Conservation (phyloP, 257 asterid species). For the Salvia splendens region DNA sequence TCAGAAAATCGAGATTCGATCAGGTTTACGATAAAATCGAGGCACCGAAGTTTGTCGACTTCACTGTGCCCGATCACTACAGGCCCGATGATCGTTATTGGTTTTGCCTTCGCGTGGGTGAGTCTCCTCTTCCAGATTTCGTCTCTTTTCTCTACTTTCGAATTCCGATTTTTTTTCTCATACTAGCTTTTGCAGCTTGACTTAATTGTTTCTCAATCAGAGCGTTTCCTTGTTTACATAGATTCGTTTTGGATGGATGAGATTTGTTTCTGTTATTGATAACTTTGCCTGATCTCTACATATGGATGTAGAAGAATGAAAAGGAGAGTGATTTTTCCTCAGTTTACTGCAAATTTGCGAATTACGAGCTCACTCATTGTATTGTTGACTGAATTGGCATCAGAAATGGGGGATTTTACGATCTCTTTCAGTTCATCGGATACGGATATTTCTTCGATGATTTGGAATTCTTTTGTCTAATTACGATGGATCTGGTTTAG, state of each 20-base stretch:
- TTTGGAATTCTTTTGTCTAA: too few species aligned
- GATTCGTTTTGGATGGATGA: not conserved
- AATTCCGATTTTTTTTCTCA: not conserved
- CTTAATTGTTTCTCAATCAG: not conserved
- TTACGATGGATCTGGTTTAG: too few species aligned
- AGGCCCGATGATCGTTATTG: conserved; percentile 91
- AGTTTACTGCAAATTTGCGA: not conserved
- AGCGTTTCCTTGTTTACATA: not conserved
- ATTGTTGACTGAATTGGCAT: not conserved
- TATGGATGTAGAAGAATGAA: not conserved
- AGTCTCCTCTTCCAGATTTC: conserved; percentile 16
- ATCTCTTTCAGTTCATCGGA: too few species aligned
- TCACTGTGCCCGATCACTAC: conserved; percentile 58
- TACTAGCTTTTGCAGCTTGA: conserved; percentile 20
- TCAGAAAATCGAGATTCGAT: conserved; percentile 39
- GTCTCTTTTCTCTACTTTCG: not conserved
- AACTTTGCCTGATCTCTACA: too few species aligned
- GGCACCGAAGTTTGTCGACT: conserved; percentile 96
- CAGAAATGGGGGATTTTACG: too few species aligned
- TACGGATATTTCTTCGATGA: too few species aligned
- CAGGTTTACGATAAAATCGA: conserved; percentile 70
- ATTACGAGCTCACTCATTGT: not conserved
- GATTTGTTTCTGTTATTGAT: conserved; percentile 2
- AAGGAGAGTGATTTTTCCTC: not conserved
- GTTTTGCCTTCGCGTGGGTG: conserved; percentile 94